Base-by-base conservation (phyloP, 2,329 filamentous ascomycete species). In the Rhynchosporium graminicola region DNA sequence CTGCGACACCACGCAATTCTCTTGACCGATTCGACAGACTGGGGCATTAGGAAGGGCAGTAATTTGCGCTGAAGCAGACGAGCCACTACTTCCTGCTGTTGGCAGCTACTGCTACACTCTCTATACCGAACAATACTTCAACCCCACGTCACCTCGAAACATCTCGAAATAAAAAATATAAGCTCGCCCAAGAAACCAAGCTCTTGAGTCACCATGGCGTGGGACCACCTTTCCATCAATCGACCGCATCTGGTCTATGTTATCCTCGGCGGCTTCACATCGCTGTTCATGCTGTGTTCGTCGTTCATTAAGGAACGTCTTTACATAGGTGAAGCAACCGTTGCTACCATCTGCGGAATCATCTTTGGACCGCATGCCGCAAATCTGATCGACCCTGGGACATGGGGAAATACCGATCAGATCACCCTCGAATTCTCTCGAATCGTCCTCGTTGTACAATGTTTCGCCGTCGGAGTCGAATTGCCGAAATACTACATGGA, bases 251-350 rank as follows among this genome's bases (percentile, higher is more conserved):
- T 98, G 91, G 95, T 96, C 68, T 99, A 99, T 78, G 92, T 98
- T 78, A 97, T 99, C 78, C 82, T 99, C 61, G 95, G 95, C 73
- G 95, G 94, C 76, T 99, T 99, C 80, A 99, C 95, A 70, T 92
- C 90, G 64, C 81, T 99, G 71, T 99, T 99, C 80, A 99, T 99
- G 95, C 82, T 99, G 64, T 97, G 92, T 77, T 99, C 95, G 64
- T 92, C 96, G 60, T 87, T 98, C 74, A 96, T 99, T 80, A 99
- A 99, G 82, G 95, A 99, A 82, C 90, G 91, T 76, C 84, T 98
- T 74, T 99, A 99, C 80, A 99, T 99, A 76, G 95, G 95, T 74
- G 95, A 99, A 83, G 95, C 95, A 57, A 98, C 95, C 1, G 91
- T 99, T 50, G 92, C 92, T 57, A 96, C 92, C 2, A 78, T 96